These are phyloP conservation scores for Mycena rebaudengoi DNA, from an alignment of 768 basidiomycete species.

Conservation along the genomic window DNA sequence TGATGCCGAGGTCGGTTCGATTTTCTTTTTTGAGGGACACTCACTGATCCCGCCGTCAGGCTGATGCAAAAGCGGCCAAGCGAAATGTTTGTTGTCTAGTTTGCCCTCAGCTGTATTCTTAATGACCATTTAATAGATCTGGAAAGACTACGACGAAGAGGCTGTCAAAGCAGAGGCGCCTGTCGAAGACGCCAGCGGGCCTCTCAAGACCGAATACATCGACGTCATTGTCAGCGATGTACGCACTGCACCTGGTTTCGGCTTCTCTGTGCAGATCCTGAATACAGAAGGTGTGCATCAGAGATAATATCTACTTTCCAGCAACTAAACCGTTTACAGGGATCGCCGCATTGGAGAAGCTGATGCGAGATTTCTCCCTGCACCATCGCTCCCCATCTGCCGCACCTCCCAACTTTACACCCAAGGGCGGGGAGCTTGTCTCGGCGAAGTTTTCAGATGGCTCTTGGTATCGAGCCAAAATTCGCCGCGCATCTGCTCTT, in stretches of 20 bases:
- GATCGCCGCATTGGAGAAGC: constrained; percentile 89
- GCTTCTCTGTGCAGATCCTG: constrained; percentile 92
- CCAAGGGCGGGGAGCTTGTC: constrained; percentile 88
- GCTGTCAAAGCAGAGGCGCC: constrained; percentile 64
- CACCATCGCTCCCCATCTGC: constrained; percentile 77
- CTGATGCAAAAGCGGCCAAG: constrained; percentile 81
- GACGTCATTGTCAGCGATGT: constrained; percentile 94
- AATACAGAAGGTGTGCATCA: constrained; percentile 81
- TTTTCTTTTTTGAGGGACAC: not conserved
- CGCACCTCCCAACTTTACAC: constrained; percentile 74
- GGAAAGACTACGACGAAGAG: constrained; percentile 84
- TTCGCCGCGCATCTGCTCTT: constrained; percentile 83
- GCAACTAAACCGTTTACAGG: constrained; percentile 53
- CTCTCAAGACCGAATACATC: constrained; percentile 85
- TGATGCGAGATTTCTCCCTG: constrained; percentile 93
- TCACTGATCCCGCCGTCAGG: constrained; percentile 46
- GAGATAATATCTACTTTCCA: not conserved
- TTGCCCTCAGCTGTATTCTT: not conserved
- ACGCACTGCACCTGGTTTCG: constrained; percentile 74
- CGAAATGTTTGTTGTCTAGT: constrained; percentile 69
- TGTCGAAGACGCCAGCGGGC: constrained; percentile 51
- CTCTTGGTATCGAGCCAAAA: constrained; percentile 95
- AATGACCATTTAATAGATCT: constrained; percentile 68
- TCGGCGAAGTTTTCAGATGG: constrained; percentile 96
- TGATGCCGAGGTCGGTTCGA: constrained; percentile 79